Evolutionary conservation across 2,329 filamentous ascomycete genomes (phyloP).

Genomic region (Elsinoe arachidis): DNA sequence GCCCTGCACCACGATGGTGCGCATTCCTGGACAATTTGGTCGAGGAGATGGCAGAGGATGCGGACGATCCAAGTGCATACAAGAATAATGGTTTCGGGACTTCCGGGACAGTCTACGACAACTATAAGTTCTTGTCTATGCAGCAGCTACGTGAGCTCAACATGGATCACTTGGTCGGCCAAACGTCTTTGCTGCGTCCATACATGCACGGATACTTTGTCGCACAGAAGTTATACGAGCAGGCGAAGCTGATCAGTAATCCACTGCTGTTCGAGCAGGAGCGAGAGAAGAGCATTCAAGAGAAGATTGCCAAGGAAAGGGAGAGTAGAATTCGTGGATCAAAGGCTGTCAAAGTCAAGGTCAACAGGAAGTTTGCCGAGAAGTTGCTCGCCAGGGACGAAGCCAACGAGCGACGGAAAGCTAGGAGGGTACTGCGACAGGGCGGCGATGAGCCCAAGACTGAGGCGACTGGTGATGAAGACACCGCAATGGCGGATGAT

Average conservation of each 20-base stretch:
- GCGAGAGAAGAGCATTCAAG: slow-evolving; percentile 78
- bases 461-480: slow-evolving; percentile 38
- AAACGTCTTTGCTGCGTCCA: slow-evolving; percentile 78
- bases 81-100: slow-evolving; percentile 36
- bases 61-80: slow-evolving; percentile 52
- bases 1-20: slow-evolving; percentile 91
- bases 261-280: slow-evolving; percentile 92
- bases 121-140: slow-evolving; percentile 94
- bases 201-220: slow-evolving; percentile 99
- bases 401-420: slow-evolving; percentile 46
- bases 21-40: slow-evolving; percentile 95
- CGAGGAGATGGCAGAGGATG: slow-evolving; percentile 91
- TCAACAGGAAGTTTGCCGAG: slow-evolving; percentile 70
- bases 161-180: slow-evolving; percentile 80
- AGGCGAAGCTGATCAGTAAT: slow-evolving; percentile 85
- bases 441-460: slow-evolving; percentile 44
- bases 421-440: slow-evolving; percentile 46
- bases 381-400: slow-evolving; percentile 60
- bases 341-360: slow-evolving; percentile 71
- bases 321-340: slow-evolving; percentile 85
- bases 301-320: slow-evolving; percentile 96
- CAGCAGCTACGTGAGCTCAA: slow-evolving; percentile 79
- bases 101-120: slow-evolving; percentile 79
- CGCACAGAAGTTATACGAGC: slow-evolving; percentile 87
- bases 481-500: slow-evolving; percentile 51